phyloP scores from a whole-genome alignment of 164 flowering plant species.

The Nelumbo lutea region DNA sequence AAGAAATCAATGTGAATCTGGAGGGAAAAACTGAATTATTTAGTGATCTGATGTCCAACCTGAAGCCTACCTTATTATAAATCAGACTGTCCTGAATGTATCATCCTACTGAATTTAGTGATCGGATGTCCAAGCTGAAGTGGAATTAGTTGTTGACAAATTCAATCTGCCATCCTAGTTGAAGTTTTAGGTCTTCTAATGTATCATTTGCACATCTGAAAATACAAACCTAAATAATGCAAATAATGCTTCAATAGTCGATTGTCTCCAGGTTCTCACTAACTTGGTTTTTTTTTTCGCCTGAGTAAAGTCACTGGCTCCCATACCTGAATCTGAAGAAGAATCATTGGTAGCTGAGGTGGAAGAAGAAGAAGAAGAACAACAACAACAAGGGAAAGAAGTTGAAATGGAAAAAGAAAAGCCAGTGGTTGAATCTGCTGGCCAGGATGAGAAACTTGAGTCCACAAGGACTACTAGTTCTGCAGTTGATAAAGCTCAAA shows the following conservation, averaged over 20 bases:
- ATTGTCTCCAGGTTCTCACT: slow-evolving; percentile 6
- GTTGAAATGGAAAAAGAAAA: slow-evolving; percentile 12
- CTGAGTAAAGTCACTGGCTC: slow-evolving; percentile 85
- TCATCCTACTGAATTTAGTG: no score
- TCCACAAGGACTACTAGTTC: slow-evolving; percentile 8
- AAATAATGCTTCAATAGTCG: slow-evolving; percentile 5
- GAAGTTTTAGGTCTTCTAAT: no score
- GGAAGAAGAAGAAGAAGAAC: slow-evolving; percentile 28
- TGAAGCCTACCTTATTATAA: no score
- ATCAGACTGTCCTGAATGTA: no score
- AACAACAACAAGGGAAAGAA: slow-evolving; percentile 7
- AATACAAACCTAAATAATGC: no score
- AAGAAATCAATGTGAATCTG: no score
- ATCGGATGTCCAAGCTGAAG: no score
- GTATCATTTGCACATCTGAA: no score
- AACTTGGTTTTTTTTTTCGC: slow-evolving; percentile 20
- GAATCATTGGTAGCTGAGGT: slow-evolving; percentile 36
- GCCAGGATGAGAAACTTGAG: slow-evolving; percentile 15
- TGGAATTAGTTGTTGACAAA: no score
- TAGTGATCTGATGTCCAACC: no score
- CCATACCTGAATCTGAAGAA: slow-evolving; percentile 83
- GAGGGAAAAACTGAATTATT: no score
- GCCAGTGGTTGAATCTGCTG: slow-evolving; percentile 4
- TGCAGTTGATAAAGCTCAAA: slow-evolving; percentile 18
- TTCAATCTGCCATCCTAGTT: no score